phyloP scores from a whole-genome alignment of 1,139 yeast species.

The Lodderomyces margitis region DNA sequence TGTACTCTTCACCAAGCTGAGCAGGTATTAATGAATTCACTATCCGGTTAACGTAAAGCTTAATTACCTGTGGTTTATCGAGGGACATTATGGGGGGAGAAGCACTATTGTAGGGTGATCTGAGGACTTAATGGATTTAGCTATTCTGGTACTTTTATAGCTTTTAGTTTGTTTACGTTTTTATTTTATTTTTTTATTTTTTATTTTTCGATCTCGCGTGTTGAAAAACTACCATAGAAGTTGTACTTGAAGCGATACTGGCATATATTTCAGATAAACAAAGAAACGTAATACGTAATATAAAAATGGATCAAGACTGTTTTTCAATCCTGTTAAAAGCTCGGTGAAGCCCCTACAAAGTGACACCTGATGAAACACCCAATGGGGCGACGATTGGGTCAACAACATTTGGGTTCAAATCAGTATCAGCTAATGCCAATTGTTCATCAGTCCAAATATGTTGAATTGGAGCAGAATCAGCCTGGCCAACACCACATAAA shows the following conservation, averaged over 20 bases:
- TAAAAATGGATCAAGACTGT: background rate
- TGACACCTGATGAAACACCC: constrained; percentile 69
- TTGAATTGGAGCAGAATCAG: constrained; percentile 38
- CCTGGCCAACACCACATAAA: constrained; percentile 80
- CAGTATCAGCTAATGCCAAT: constrained; percentile 57
- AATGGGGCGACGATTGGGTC: constrained; percentile 59
- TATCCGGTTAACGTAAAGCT: constrained; percentile 35
- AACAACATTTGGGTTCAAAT: constrained; percentile 62
- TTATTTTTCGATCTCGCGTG: background rate
- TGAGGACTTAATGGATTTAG: no score
- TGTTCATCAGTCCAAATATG: constrained; percentile 87
- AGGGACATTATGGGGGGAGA: constrained; percentile 22
- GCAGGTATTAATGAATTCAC: constrained; percentile 40
- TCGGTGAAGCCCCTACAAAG: constrained; percentile 16
- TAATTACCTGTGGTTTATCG: constrained; percentile 33
- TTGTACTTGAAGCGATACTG: background rate
- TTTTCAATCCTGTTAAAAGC: background rate
- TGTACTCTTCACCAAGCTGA: constrained; percentile 40
- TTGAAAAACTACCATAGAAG: no score
- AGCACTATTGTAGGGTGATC: background rate
- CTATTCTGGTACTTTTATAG: background rate
- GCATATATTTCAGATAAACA: constrained; percentile 2
- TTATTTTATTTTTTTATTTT: background rate
- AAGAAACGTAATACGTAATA: background rate
- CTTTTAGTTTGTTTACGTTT: background rate